Evolutionary conservation across 176 grass and related monocot genomes (phyloP), one percentile per base, ranked within the genome.

Genomic region (Zoysia pacifica): DNA sequence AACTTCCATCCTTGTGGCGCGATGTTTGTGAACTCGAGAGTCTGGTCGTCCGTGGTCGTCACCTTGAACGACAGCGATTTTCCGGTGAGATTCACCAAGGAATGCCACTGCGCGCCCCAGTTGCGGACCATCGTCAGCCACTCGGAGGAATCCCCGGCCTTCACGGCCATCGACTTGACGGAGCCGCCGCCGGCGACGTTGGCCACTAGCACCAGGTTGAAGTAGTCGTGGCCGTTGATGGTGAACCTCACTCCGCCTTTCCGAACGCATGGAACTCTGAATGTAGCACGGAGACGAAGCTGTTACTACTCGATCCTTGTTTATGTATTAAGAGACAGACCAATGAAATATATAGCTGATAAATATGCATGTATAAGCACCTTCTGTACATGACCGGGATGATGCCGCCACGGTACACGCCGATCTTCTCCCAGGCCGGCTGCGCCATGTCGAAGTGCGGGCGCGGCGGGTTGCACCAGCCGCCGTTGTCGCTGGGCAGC

Each of bases 371-470:
- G 3, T 2, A n/a, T 18, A 56, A 2, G 2, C 6, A 93, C 88
- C 82, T 94, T 38, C 51, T 44, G 69, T 81, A 93, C 48, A 77
- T 65, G 52, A 94, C 83, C 0, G 59, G 59, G 19, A 62, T 62
- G 69, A 81, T 62, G 43, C 67, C 67, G 10, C 14, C 43, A 0
- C 13, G 12, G 13, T 81, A 78, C 14, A 85, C 44, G 14, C 87
- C 87, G 36, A 89, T 89, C 49, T 77, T 70, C 39, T 85, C 82
- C 87, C 87, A 90, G 5, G 87, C 87, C 56, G 82, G 82, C 64
- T 89, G 87, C 15, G 87, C 77, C 77, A 89, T 85, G 66, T 89
- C 87, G 70, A 89, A 89, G 73, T 89, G 87, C 15, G 69, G 47
- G 3, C 82, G 72, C 7, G 82, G 82, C 36, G 71, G 75, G 60